Percentiles rank a stretch among this genome's conserved stretches.
These are phyloP conservation scores for Backusella australiensis DNA, from an alignment of 192 early-diverging fungal genomes.

Conservation along the genomic window DNA sequence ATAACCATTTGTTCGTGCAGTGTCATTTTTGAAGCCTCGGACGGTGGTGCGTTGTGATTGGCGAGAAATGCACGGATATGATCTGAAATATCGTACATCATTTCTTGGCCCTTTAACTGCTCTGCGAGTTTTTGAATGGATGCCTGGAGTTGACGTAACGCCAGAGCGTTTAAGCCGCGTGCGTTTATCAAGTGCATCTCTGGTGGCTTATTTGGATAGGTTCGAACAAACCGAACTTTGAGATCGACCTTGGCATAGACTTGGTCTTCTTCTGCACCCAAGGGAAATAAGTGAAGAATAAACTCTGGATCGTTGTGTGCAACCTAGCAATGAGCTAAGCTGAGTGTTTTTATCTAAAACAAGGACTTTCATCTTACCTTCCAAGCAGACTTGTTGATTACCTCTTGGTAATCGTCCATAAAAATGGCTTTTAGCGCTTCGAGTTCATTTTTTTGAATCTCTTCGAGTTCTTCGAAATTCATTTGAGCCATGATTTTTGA, in stretches of 20 bases:
- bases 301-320: slow-evolving; percentile 47
- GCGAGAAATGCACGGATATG: slow-evolving; percentile 59
- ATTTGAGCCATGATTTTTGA: neutral
- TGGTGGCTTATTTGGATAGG: slow-evolving; percentile 65
- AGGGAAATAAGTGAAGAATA: slow-evolving; percentile 46
- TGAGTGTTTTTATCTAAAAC: neutral
- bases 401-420: slow-evolving; percentile 56
- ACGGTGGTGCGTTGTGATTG: slow-evolving; percentile 47
- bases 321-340: slow-evolving; percentile 26
- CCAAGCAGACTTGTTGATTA: slow-evolving; percentile 48
- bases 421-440: slow-evolving; percentile 65
- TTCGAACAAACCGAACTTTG: slow-evolving; percentile 59
- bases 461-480: slow-evolving; percentile 50
- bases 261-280: slow-evolving; percentile 42
- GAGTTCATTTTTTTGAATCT: slow-evolving; percentile 71
- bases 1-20: slow-evolving; percentile 57
- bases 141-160: slow-evolving; percentile 43
- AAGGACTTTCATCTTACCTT: slow-evolving; percentile 32
- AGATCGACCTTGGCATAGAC: slow-evolving; percentile 48
- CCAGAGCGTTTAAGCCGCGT: slow-evolving; percentile 49
- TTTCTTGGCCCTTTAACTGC: slow-evolving; percentile 54
- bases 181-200: slow-evolving; percentile 51
- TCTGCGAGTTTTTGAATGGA: slow-evolving; percentile 38
- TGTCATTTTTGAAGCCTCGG: slow-evolving; percentile 49
- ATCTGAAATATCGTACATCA: slow-evolving; percentile 65